Base-by-base conservation (phyloP, 75 land plant species). In the Pinus albicaulis region DNA sequence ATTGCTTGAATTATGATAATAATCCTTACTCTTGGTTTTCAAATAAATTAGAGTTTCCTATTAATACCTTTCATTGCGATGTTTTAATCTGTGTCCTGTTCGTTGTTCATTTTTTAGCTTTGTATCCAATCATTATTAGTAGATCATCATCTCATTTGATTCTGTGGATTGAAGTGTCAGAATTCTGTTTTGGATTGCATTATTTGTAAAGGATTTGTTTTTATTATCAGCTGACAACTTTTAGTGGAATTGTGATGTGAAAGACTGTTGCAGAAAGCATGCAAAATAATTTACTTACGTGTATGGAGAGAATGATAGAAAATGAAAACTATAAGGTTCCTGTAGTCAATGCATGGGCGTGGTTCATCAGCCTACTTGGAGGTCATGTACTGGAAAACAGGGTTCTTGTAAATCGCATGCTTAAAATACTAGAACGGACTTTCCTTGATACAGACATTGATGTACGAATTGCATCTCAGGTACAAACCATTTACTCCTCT, bases 371-470 rank as follows among this genome's bases (percentile, higher is more conserved):
- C 44, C 48, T 66, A n/a, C 71, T 66, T 19, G 71, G 71, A 34
- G 22, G 71, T 20, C 71, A 17, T 66, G 71, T 66, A 66, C 71
- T 66, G 71, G 44, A 66, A 41, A 66, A 66, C 48, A 66, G 71
- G 20, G 8, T n/a, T 36, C 71, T 66, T 66, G 71, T 66, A 34
- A 66, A 66, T 38, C 36, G 38, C 23, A 66, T 66, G 71, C 38
- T 66, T 41, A 66, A 66, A 66, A n/a, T 66, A 38, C 71, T 66
- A 66, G 71, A 38, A 66, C 71, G 38, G 23, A 66, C 71, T 38
- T 66, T 66, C 71, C 71, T 66, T 66, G 71, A 66, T 38, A 66
- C 48, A 66, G 71, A 66, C 71, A 38, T 66, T 20, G 71, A 66
- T 7, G 71, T 66, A 7, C 48, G 71, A 20, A 66, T 66, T 66